Percentiles rank a stretch among this genome's conserved stretches.
These are phyloP conservation scores for Otatea glauca DNA, from an alignment of 176 grass and related monocot genomes.

Conservation along the genomic window DNA sequence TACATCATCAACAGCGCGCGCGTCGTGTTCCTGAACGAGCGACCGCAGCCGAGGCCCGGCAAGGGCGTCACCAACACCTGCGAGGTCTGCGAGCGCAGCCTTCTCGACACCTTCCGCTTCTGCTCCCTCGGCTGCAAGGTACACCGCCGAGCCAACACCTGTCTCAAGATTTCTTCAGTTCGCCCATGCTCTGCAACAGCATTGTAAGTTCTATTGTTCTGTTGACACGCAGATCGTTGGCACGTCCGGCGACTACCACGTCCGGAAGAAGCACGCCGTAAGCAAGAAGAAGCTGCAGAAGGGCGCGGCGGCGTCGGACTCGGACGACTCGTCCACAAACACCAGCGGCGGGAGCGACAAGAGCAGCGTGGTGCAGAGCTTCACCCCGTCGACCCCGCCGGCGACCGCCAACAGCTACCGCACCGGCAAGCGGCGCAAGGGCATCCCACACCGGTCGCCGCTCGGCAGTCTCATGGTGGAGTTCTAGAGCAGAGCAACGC, in stretches of 20 bases:
- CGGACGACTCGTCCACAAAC: conserved; percentile 69
- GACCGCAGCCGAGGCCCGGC: conserved; percentile 84
- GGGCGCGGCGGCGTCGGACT: conserved; percentile 41
- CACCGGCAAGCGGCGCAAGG: conserved; percentile 83
- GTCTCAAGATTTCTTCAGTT: neutral
- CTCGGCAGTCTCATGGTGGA: conserved; percentile 82
- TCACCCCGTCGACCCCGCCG: conserved; percentile 69
- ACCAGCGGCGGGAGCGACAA: conserved; percentile 68
- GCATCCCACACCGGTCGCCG: conserved; percentile 83
- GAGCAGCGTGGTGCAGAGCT: conserved; percentile 78
- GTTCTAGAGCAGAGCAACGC: conserved; percentile 33
- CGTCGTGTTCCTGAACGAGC: conserved; percentile 97
- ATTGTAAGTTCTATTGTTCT: neutral
- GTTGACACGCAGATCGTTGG: conserved; percentile 54
- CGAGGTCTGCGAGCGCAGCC: conserved; percentile 92
- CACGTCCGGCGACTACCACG: conserved; percentile 47
- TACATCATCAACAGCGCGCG: conserved; percentile 99
- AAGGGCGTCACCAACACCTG: conserved; percentile 99
- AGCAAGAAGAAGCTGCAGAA: conserved; percentile 47
- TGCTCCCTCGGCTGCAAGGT: conserved; percentile 99
- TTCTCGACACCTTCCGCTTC: conserved; percentile 96
- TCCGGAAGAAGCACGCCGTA: conserved; percentile 50
- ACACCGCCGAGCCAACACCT: neutral
- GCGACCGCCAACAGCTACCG: conserved; percentile 59
- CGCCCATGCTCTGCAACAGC: neutral